Conservation (phyloP, 176 grass and related monocot genomes). For the Zoysia japonica region DNA sequence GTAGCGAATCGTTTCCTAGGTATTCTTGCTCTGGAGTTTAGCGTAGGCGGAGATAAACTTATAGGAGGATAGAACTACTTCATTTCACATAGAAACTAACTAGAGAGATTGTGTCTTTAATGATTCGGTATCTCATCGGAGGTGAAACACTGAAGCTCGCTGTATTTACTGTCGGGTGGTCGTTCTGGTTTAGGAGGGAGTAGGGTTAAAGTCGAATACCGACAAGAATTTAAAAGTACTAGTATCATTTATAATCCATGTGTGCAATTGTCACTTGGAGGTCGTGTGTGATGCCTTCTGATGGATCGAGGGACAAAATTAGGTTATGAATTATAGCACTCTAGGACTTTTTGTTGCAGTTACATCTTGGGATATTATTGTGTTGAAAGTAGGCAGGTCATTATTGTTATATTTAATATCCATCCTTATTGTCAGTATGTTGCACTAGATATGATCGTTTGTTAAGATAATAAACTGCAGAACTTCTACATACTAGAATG, state of each 20-base stretch:
- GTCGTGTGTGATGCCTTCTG: constrained; percentile 21
- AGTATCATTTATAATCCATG: not conserved
- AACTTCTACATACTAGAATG: constrained; percentile 2
- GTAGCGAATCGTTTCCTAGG: not conserved
- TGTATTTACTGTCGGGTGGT: not conserved
- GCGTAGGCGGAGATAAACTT: not conserved
- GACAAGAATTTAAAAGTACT: not conserved
- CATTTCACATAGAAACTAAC: not conserved
- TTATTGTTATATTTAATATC: constrained; percentile 31
- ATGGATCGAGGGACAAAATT: constrained; percentile 16
- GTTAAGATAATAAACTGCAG: not conserved
- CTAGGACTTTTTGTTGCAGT: not conserved
- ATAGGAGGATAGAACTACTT: not conserved
- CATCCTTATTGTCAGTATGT: not conserved
- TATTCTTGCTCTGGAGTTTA: constrained; percentile 11
- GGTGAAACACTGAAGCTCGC: not conserved
- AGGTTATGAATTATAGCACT: not conserved
- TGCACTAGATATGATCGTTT: not conserved
- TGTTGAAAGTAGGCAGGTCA: not conserved
- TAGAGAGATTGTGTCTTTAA: not conserved
- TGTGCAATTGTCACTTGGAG: constrained; percentile 14
- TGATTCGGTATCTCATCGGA: not conserved
- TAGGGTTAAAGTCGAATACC: constrained; percentile 24
- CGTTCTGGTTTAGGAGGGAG: not conserved
- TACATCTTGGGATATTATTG: not conserved